Percentiles rank a stretch among this genome's conserved stretches.
Evolutionary conservation across 139 green algal genomes (phyloP).

Genomic region (Volvox africanus): DNA sequence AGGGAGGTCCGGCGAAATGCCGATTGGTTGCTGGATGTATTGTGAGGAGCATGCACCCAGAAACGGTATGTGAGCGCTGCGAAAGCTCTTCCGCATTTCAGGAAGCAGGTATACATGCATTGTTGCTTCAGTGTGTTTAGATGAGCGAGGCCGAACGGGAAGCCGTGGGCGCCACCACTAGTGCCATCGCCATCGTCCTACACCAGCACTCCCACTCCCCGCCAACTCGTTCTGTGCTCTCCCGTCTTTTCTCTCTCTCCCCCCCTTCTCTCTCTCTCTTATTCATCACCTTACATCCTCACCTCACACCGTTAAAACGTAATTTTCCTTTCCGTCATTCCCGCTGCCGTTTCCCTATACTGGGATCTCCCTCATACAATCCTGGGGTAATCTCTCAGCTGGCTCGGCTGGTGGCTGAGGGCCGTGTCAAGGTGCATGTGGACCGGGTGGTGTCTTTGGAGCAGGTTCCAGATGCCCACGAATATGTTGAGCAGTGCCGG

Average conservation of each 20-base stretch:
- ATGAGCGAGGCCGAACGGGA: background rate
- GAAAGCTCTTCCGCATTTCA: background rate
- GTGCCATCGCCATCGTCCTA: background rate
- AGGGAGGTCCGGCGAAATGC: too few relatives aligned
- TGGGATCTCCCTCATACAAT: too few relatives aligned
- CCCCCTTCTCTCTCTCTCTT: background rate
- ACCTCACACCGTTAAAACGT: too few relatives aligned
- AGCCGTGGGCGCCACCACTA: too few relatives aligned
- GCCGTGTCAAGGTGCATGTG: slow-evolving; percentile 52
- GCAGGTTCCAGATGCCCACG: slow-evolving; percentile 50
- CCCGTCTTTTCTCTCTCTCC: too few relatives aligned
- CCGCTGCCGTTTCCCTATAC: too few relatives aligned
- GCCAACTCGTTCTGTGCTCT: background rate
- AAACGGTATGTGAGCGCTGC: too few relatives aligned
- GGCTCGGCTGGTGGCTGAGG: slow-evolving; percentile 37
- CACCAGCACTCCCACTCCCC: background rate
- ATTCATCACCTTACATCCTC: background rate
- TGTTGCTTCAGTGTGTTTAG: background rate
- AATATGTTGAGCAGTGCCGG: slow-evolving; percentile 52
- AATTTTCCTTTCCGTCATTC: too few relatives aligned
- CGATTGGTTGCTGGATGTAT: too few relatives aligned
- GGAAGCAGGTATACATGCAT: too few relatives aligned
- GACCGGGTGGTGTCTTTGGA: slow-evolving; percentile 55
- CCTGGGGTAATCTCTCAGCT: slow-evolving; percentile 18
- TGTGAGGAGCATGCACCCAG: too few relatives aligned